These are phyloP conservation scores for Parasarocladium wereldwijsianum DNA, from an alignment of 2,329 filamentous ascomycete species.

Conservation along the genomic window DNA sequence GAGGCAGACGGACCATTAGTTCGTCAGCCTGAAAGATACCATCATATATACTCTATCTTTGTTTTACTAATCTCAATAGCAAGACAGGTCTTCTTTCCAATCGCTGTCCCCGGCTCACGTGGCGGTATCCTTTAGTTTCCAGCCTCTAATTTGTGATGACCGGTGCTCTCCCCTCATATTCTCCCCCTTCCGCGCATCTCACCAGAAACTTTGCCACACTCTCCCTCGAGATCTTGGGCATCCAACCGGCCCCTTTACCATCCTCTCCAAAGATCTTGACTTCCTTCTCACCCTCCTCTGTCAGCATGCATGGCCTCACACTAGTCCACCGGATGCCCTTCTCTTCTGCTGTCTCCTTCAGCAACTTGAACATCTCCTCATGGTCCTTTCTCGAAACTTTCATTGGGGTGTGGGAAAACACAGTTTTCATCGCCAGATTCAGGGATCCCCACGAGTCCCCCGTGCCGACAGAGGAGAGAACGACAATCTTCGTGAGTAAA, in stretches of 20 bases:
- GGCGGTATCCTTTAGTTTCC: no score
- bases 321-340: conserved; percentile 15
- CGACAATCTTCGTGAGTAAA: conserved; percentile 21
- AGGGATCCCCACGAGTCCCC: conserved; percentile 25
- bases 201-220: conserved; percentile 31
- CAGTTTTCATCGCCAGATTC: conserved; percentile 21
- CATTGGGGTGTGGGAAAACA: conserved; percentile 30
- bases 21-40: no score
- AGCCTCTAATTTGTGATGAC: conserved; percentile 24
- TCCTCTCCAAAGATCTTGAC: conserved; percentile 23
- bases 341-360: conserved; percentile 14
- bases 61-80: no score
- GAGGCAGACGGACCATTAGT: no score
- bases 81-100: no score
- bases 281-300: conserved; percentile 18
- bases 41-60: no score
- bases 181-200: conserved; percentile 19
- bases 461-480: conserved; percentile 31
- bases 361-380: conserved; percentile 23
- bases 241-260: conserved; percentile 22
- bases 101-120: no score
- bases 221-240: conserved; percentile 18
- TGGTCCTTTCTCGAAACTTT: conserved; percentile 28
- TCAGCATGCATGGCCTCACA: conserved; percentile 25
- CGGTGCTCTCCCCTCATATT: conserved; percentile 24